Percentiles rank a stretch among this genome's conserved stretches.
Evolutionary conservation across 208 protist species (phyloP).

Genomic region (Spongospora subterranea): DNA sequence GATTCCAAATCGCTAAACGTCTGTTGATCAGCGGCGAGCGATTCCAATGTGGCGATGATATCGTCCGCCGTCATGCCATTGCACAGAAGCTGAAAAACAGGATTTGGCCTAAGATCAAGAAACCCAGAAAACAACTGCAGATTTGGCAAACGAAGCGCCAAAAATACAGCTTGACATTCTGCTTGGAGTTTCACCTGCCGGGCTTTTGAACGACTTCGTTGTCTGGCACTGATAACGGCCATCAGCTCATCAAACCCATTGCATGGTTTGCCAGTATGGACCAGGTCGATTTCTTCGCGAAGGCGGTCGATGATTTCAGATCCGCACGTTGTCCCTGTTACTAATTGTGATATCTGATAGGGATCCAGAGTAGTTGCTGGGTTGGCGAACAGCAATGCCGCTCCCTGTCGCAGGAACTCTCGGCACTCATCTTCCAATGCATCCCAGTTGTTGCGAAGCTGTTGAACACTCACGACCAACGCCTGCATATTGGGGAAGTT

Average conservation of each 20-base stretch:
- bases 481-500: slow-evolving; percentile 38
- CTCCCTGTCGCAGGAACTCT: neutral
- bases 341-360: neutral
- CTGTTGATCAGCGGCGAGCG: neutral
- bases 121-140: slow-evolving; percentile 14
- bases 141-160: slow-evolving; percentile 6
- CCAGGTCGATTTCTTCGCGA: slow-evolving; percentile 7
- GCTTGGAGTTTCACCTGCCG: neutral
- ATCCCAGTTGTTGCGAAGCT: neutral
- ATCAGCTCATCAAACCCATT: neutral
- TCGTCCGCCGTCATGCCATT: neutral
- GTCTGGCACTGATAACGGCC: neutral
- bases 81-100: slow-evolving; percentile 42
- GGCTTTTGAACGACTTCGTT: neutral
- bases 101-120: slow-evolving; percentile 17
- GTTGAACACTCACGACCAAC: neutral
- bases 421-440: neutral
- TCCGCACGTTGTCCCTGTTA: slow-evolving; percentile 8
- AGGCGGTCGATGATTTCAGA: slow-evolving; percentile 17
- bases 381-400: neutral
- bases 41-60: neutral
- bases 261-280: neutral
- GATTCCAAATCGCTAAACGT: neutral
- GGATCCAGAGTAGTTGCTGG: neutral
- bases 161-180: slow-evolving; percentile 34